Percentiles rank a stretch among this genome's conserved stretches.
Evolutionary conservation across 2,329 filamentous ascomycete genomes (phyloP).

Genomic region (Gremmenia infestans): DNA sequence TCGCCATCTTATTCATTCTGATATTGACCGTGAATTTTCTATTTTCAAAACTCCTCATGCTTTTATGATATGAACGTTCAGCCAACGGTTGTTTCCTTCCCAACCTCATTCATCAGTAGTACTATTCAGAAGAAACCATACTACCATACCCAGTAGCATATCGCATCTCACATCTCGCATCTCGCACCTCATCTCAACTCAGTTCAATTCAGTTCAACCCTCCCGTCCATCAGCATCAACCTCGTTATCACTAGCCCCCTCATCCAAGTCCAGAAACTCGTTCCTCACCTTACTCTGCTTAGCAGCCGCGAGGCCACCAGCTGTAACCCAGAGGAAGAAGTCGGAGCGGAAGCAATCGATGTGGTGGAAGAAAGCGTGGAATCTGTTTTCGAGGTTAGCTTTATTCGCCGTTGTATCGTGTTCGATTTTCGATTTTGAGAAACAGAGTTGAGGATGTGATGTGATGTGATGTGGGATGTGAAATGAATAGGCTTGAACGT

Average conservation of each 20-base stretch:
- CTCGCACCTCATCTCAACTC: slow-evolving; percentile 1
- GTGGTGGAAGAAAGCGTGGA: slow-evolving; percentile 74
- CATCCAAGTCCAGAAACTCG: slow-evolving; percentile 41
- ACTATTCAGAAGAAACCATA: too few species aligned
- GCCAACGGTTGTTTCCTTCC: too few species aligned
- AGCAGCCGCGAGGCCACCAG: slow-evolving; percentile 59
- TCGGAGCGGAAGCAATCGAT: slow-evolving; percentile 68
- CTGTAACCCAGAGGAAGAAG: slow-evolving; percentile 71
- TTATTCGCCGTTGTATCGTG: not conserved
- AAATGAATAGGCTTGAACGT: slow-evolving; percentile 36
- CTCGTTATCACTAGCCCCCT: slow-evolving; percentile 42
- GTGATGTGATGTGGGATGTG: not conserved
- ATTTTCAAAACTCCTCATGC: too few species aligned
- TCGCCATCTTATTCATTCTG: too few species aligned
- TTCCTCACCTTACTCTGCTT: slow-evolving; percentile 44
- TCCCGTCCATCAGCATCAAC: slow-evolving; percentile 33
- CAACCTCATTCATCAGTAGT: too few species aligned
- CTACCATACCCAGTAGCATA: too few species aligned
- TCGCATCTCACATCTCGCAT: too few species aligned
- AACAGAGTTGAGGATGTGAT: not conserved
- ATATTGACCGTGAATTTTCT: too few species aligned
- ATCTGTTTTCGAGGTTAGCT: slow-evolving; percentile 42
- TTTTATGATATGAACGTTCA: too few species aligned
- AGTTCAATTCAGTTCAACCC: slow-evolving; percentile 10
- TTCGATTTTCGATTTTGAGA: not conserved